Evolutionary conservation across 2,329 filamentous ascomycete genomes (phyloP), one percentile per base, ranked within the genome.

Genomic region (Phyllosticta citribraziliensis): DNA sequence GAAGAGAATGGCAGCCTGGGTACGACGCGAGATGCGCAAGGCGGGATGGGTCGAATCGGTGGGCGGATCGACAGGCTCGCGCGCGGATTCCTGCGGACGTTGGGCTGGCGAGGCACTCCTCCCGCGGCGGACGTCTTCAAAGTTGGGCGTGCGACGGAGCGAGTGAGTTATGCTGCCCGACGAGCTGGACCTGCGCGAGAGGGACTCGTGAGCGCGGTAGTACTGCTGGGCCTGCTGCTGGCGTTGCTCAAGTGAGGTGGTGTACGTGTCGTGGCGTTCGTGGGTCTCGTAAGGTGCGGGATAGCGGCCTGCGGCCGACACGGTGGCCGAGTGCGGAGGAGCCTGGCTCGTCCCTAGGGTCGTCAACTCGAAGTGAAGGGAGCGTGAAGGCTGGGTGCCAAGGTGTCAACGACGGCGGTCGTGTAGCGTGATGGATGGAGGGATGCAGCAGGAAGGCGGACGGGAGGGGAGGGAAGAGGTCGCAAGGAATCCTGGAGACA

Each of bases 1-100:
- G 79, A 89, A 97, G 68, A 96, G 87, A 72, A 99, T 92, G 47
- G 94, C 93, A 73, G 88, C 89, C 65, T 90, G 89, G 55, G 91
- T 96, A 66, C 89, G 86, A 67, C 85, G 87, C 55, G 91, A 96
- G 73, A 97, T 87, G 69, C 84, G 85, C 68, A 74, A 82, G 73
- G 83, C 83, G 72, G 76, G 83, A 76, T 72, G 82, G 70, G 70
- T 67, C 62, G 67, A 70, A 67, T 64, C 70, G 69, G 58, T 70
- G 70, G 62, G 70, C 68, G 24, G 67, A 69, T 63, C 63, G 66
- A 62, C 69, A 57, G 63, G 68, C 65, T 55, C 68, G 66, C 52
- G 62, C 67, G 66, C 53, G 33, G 63, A 50, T 59, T 55, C 55
- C 58, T 56, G 30, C 10, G 61, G 52, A 24, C 50, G 55, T 51